Evolutionary conservation across 768 basidiomycete species (phyloP), one percentile per base, ranked within the genome.

Genomic region (Infundibulicybe gibba): DNA sequence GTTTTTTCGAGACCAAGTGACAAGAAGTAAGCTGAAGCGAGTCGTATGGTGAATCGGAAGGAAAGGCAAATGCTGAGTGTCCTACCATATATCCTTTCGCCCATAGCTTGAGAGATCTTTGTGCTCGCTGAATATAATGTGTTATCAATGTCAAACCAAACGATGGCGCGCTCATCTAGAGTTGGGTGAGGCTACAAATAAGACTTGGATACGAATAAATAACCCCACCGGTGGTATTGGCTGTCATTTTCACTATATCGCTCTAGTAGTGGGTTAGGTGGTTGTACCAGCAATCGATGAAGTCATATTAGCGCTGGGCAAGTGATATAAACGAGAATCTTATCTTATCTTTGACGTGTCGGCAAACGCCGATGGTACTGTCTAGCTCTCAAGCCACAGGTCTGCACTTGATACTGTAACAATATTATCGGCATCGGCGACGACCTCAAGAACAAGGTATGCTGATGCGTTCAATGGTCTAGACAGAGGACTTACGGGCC

Each of bases 141-240:
- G 56, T 94, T 92, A 64, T 93, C 91, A 49, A 93, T 89, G 59
- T 92, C 90, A 50, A 93, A 80, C 79, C 83, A 92, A 43, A 90
- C 72, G 41, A 90, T 65, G 50, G 64, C 64, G 12, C 82, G 79
- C 33, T 78, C 73, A 70, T 88, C 86, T 62, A 51, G 49, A 43
- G 21, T 43, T 5, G 39, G n/a, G 3, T 33, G 37, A 11, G 44
- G 4, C 38, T 13, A 16, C 48, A 49, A 50, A 55, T 55, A 51
- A 17, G 38, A 32, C 8, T 8, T 8, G 4, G 25, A 25, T 8
- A 25, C 25, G 25, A 8, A 4, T 25, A 8, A 25, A 25, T 8
- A 25, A 25, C 3, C 25, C 3, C 8, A 25, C 25, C 25, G 25
- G 3, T 25, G 8, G 25, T 25, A 25, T 25, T 25, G 25, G 8